These are phyloP conservation scores for Plantago ovata DNA, from an alignment of 257 asterid species.

Conservation along the genomic window DNA sequence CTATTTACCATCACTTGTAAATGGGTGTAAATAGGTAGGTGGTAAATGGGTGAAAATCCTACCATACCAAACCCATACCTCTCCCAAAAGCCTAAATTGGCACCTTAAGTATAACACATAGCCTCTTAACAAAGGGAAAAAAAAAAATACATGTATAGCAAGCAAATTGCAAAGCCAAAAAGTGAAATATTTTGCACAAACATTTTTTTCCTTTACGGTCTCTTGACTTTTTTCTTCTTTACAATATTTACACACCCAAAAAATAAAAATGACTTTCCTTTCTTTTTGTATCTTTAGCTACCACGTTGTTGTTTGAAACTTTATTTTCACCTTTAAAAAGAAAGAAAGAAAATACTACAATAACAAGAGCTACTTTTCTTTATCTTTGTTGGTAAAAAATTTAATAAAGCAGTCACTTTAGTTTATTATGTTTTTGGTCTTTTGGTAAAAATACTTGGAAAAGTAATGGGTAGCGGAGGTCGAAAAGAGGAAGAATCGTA, in stretches of 20 bases:
- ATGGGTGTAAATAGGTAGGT: too few relatives aligned
- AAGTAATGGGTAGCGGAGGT: not conserved
- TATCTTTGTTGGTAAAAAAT: slow-evolving; percentile 18
- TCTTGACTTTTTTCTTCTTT: not conserved
- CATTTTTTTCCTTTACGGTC: too few relatives aligned
- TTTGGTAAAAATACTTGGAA: slow-evolving; percentile 7
- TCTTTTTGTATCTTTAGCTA: slow-evolving; percentile 19
- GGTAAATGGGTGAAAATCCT: too few relatives aligned
- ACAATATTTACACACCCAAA: too few relatives aligned
- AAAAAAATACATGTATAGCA: too few relatives aligned
- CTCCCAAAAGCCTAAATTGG: too few relatives aligned
- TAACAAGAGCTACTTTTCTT: slow-evolving; percentile 12
- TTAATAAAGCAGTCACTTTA: slow-evolving; percentile 45
- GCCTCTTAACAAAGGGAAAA: too few relatives aligned
- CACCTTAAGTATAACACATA: too few relatives aligned
- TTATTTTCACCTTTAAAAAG: not conserved
- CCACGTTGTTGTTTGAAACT: slow-evolving; percentile 39
- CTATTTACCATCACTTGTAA: too few relatives aligned
- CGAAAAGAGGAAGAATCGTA: not conserved
- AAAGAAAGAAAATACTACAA: slow-evolving; percentile 4
- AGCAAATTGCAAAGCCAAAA: too few relatives aligned
- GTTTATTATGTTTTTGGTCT: slow-evolving; percentile 6
- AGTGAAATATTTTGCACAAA: too few relatives aligned
- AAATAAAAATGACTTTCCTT: not conserved
- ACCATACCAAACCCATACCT: too few relatives aligned